Conservation (phyloP, 768 basidiomycete genomes). For the Lyophyllum shimeji region DNA sequence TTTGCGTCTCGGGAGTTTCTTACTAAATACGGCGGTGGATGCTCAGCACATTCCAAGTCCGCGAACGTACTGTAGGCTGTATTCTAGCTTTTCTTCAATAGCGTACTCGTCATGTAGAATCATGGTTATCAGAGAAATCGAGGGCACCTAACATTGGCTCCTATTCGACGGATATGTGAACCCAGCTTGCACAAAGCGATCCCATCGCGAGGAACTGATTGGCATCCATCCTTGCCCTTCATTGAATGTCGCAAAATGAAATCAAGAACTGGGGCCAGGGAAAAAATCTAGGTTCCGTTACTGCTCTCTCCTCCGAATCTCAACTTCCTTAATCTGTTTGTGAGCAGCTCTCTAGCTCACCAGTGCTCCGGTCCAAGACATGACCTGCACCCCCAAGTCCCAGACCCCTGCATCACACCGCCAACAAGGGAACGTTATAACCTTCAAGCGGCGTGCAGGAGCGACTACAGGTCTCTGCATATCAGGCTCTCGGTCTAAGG, state of each 20-base stretch:
- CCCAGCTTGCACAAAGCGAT: neutral
- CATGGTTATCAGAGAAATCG: slow-evolving; percentile 9
- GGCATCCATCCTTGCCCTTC: neutral
- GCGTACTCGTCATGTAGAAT: slow-evolving; percentile 1
- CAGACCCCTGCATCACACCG: neutral
- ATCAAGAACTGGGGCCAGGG: neutral
- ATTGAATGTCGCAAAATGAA: neutral
- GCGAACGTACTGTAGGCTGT: slow-evolving; percentile 11
- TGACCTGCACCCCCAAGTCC: neutral
- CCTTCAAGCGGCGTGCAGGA: neutral
- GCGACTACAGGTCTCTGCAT: neutral
- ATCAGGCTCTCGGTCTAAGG: neutral
- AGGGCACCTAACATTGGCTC: slow-evolving; percentile 5
- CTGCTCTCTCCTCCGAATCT: neutral
- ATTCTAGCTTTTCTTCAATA: neutral
- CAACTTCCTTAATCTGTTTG: neutral
- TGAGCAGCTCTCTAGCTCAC: neutral
- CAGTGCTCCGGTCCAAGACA: neutral
- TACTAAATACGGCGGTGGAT: slow-evolving; percentile 8
- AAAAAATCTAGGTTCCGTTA: neutral
- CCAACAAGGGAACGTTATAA: neutral
- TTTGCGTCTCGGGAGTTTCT: neutral
- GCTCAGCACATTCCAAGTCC: slow-evolving; percentile 16
- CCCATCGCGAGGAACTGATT: neutral
- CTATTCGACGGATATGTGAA: neutral